These are phyloP conservation scores for Nakazawaea ernobii DNA, from an alignment of 805 yeast species.

Conservation along the genomic window DNA sequence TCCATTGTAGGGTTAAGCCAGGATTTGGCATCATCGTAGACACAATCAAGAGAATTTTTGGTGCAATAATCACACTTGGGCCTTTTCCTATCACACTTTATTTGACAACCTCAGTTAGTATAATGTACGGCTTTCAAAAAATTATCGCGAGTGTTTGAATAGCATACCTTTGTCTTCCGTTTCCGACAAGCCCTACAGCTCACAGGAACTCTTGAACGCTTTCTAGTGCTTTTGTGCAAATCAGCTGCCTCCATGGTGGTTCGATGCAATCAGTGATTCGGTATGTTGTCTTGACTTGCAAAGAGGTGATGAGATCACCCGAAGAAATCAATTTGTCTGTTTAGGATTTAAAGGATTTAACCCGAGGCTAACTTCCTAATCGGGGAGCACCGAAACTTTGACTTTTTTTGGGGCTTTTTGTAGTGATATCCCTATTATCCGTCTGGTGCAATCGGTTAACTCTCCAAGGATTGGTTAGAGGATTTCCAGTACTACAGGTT, in stretches of 20 bases:
- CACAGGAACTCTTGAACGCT: slow-evolving; percentile 28
- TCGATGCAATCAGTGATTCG: too few species aligned
- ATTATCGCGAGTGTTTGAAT: neutral
- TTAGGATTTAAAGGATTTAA: too few species aligned
- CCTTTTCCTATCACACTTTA: slow-evolving; percentile 26
- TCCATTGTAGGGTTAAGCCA: neutral
- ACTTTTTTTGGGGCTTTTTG: too few species aligned
- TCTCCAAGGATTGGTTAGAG: too few species aligned
- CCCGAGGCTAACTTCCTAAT: too few species aligned
- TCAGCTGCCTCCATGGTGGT: too few species aligned
- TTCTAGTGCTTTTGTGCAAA: neutral
- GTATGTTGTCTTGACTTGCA: too few species aligned
- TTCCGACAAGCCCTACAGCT: slow-evolving; percentile 43
- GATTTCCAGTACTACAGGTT: neutral
- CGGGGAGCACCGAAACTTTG: too few species aligned
- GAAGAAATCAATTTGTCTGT: too few species aligned
- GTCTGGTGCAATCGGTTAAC: too few species aligned
- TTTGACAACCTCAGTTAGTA: neutral
- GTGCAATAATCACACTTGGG: slow-evolving; percentile 28
- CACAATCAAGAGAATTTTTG: slow-evolving; percentile 22
- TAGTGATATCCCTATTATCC: too few species aligned
- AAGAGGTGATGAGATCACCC: too few species aligned
- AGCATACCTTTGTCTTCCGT: slow-evolving; percentile 33
- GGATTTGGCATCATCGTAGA: slow-evolving; percentile 21
- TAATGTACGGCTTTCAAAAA: neutral